Base-by-base conservation (phyloP, 2,329 filamentous ascomycete species). In the Pestalotiopsis sp. region DNA sequence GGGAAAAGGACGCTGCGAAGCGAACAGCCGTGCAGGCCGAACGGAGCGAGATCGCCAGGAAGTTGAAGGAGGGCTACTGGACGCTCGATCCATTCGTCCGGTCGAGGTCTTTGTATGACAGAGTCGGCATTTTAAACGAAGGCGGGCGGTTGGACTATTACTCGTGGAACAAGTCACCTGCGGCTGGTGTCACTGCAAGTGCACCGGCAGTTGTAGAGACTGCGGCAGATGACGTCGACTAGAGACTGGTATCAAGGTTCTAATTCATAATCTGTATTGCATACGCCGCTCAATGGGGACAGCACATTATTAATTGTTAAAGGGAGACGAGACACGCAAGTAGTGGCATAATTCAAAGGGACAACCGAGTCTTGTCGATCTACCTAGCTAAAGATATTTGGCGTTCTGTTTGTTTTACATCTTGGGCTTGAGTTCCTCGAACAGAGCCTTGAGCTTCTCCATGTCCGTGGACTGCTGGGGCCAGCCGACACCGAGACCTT, bases 371-470 rank as follows among this genome's bases (percentile, higher is more conserved):
- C 45, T 52, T 52, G 45, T 14, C 57, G 13, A 27, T n/a, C 57
- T 27, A 59, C 56, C 56, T 36, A 36, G 31, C 31, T 36, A 36
- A 36, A 36, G 11, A n/a, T 27, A 14, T 27, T 59, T 17, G 14
- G 14, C 20, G 13, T 31, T 11, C 12, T 14, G 9, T 9, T 23
- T 63, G n/a, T 17, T 27, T 49, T 60, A 66, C 87, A 98, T 95
- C 87, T 94, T 97, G 17, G 91, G 83, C 88, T 97, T 97, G 78
- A 99, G 86, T 67, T 97, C 93, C 80, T 95, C 94, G 70, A 88
- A 86, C 70, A 97, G 83, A 71, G 88, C 89, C 86, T 95, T 93
- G 75, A 99, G 83, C 78, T 91, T 88, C 1, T 93, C 93, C 92
- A 96, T 97, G 75, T 97, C 91, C 1, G 88, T 87, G 70, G 85